phyloP scores from a whole-genome alignment of 441 rosid species.

The Erysimum pusillum region DNA sequence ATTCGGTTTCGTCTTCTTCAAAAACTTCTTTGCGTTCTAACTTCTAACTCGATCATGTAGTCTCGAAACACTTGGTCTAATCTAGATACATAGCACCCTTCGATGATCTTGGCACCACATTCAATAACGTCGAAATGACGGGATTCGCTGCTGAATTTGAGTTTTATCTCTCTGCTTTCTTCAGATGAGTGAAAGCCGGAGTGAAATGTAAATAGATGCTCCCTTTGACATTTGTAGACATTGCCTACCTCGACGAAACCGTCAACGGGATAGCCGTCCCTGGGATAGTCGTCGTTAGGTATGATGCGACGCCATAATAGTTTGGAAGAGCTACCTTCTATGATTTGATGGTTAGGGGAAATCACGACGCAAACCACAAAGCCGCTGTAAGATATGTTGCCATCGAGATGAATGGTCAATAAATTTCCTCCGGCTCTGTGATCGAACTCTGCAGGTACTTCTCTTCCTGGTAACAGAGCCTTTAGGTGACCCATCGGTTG shows the following conservation, averaged over 20 bases:
- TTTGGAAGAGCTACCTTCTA: no score
- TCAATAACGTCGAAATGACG: background rate
- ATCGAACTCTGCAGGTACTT: slow-evolving; percentile 10
- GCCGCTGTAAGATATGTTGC: background rate
- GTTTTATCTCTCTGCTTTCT: background rate
- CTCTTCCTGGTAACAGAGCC: slow-evolving; percentile 6
- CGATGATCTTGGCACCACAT: slow-evolving; percentile 6
- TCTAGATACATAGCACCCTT: background rate
- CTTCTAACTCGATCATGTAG: background rate
- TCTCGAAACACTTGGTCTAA: background rate
- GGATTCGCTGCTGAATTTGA: background rate
- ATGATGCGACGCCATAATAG: background rate
- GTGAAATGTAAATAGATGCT: background rate
- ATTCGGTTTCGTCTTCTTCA: no score
- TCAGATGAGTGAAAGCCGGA: background rate
- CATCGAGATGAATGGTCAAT: background rate
- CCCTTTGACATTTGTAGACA: background rate
- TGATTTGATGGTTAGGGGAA: background rate
- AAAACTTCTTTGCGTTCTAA: no score
- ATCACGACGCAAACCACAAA: background rate
- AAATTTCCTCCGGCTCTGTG: background rate
- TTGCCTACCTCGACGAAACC: background rate
- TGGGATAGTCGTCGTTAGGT: no score
- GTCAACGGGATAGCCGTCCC: background rate
- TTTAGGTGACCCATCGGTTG: background rate